Percentiles rank a stretch among this genome's conserved stretches.
Evolutionary conservation across 208 protist species (phyloP).

Genomic region (Acanthamoeba polyphaga): DNA sequence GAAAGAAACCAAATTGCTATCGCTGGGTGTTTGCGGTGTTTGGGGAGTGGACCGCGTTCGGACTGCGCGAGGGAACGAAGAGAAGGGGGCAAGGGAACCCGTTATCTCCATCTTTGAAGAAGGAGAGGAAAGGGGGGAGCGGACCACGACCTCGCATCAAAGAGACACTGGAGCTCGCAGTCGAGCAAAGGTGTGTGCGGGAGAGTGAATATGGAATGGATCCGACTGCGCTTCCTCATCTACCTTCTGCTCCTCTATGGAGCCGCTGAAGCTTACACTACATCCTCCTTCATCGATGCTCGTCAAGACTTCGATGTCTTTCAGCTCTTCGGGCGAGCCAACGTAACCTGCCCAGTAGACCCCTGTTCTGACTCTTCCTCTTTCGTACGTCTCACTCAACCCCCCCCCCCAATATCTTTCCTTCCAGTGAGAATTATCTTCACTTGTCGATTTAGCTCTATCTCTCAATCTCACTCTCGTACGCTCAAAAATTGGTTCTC

Average conservation of each 20-base stretch:
- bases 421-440: too few species aligned
- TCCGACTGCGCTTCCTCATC: conserved; percentile 4
- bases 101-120: background rate
- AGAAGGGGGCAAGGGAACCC: background rate
- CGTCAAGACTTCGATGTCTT: background rate
- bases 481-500: too few species aligned
- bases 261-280: background rate
- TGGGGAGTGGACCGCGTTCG: background rate
- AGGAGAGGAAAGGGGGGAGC: background rate
- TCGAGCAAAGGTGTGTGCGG: background rate
- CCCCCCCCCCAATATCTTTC: background rate
- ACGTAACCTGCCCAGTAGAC: background rate
- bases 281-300: background rate
- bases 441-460: too few species aligned
- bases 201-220: conserved; percentile 41
- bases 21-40: background rate
- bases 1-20: background rate
- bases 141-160: background rate
- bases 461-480: too few species aligned
- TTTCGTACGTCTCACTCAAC: background rate
- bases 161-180: conserved; percentile 1
- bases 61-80: background rate
- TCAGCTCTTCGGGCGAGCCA: background rate
- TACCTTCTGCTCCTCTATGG: conserved; percentile 20
- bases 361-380: background rate